Base-by-base conservation (phyloP, 805 yeast genomes). In the Nakazawaea holstii region DNA sequence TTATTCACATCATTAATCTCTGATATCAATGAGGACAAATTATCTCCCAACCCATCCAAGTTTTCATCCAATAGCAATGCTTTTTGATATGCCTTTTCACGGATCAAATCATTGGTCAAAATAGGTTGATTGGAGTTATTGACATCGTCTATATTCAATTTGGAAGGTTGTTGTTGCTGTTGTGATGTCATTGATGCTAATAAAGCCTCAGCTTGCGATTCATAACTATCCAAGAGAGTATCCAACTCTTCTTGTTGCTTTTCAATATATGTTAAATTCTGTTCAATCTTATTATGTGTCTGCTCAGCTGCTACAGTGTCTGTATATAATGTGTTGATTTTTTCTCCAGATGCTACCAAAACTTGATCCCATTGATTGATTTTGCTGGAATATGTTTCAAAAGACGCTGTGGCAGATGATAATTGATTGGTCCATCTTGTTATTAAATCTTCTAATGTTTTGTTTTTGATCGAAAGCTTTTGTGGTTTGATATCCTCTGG, bases 171-270 rank as follows among this genome's bases (percentile, higher is more conserved):
- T 41, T 8, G 39, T 68, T 62, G 50, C 64, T 67, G 51, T 58
- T 65, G 35, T 8, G 43, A 46, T 9, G 43, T 35, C 54, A 57
- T 30, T 54, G 70, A 60, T 2, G 68, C 59, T 49, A 79, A 63
- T 32, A 79, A 58, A 6, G 67, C 60, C 52, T 81, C 86, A 2
- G 84, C 81, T 59, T 85, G 89, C 52, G 69, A 73, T 64, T 94
- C 98, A 59, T 91, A 91, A 52, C 84, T 84, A 53, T 85, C 85
- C 52, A 94, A 74, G 56, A 92, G 75, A 13, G 77, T 72, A 50
- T 92, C 99, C 42, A 94, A 70, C 58, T 92, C 98, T 49, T 87
- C 88, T 61, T 94, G 99, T 62, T 94, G 98, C 55, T 84, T 84
- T 59, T 86, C 94, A 43, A 94, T 85, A 59, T 90, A 92, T 36